Conservation (phyloP, 192 early-diverging fungal genomes). For the Coemansia sp. region DNA sequence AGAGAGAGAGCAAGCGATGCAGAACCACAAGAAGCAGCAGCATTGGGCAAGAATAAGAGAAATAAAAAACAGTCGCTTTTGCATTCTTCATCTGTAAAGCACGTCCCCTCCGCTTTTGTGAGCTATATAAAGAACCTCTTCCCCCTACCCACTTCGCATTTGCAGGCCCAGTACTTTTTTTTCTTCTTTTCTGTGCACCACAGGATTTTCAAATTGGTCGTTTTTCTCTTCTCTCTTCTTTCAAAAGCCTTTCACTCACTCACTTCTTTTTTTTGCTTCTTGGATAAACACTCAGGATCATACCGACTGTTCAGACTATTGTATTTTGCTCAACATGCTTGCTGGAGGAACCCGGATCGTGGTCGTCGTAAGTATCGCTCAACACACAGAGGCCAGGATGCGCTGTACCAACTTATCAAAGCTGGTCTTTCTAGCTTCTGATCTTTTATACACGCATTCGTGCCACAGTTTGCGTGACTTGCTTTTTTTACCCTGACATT, state of each 20-base stretch:
- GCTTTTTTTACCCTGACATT: not conserved
- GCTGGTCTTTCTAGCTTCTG: not conserved
- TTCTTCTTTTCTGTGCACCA: too few species aligned
- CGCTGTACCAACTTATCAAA: not conserved
- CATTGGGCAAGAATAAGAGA: too few species aligned
- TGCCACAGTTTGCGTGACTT: not conserved
- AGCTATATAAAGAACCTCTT: too few species aligned
- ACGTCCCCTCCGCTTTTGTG: too few species aligned
- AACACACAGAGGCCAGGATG: not conserved
- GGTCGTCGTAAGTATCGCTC: slow-evolving; percentile 45
- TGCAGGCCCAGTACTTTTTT: too few species aligned
- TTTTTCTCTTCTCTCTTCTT: too few species aligned
- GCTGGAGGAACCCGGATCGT: slow-evolving; percentile 57
- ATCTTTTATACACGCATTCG: not conserved
- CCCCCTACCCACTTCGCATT: too few species aligned
- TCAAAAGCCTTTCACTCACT: too few species aligned
- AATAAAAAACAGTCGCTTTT: too few species aligned
- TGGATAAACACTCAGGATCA: not conserved
- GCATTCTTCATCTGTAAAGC: too few species aligned
- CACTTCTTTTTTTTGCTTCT: not conserved
- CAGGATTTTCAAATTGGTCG: too few species aligned
- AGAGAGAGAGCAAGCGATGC: not conserved
- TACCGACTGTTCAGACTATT: not conserved
- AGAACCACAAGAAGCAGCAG: too few species aligned
- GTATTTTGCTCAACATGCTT: slow-evolving; percentile 25